Evolutionary conservation across 2,329 filamentous ascomycete genomes (phyloP), one percentile per base, ranked within the genome.

Genomic region (Fusarium piperis): DNA sequence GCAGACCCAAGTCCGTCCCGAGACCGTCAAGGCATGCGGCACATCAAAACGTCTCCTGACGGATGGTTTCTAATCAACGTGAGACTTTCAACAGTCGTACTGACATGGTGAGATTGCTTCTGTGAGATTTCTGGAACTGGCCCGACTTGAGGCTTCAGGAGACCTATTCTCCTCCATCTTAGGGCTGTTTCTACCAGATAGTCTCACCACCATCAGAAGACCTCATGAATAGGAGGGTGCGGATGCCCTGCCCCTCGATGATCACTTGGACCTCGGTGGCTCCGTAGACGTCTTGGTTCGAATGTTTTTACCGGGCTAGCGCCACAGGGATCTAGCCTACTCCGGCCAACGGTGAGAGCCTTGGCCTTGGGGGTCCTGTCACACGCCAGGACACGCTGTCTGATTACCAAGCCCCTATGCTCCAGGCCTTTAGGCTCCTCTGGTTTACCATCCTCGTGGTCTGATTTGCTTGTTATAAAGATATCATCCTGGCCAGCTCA

Each of bases 171-270:
- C 10, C 18, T 15, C 39, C 39, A 23, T 28, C 16, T 20, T 28
- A 48, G 20, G 38, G 39, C 38, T 26, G 18, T 48, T 48, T 30
- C 44, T 23, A 7, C 39, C 39, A n/a, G 32, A n/a, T 32, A 36
- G 57, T 59, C 57, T 59, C 41, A 59, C 57, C 57, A 59, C 57
- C 20, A 48, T 59, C 57, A 51, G 57, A 48, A 59, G 28, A 59
- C 55, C 32, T 36, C 39, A 18, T 26, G 38, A 18, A 59, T 11
- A 23, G 20, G 30, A 59, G 16, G 30, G 30, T 48, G 57, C 38
- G 38, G 8, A 51, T 58, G 36, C 35, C 38, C 44, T 44, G 32
- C 36, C 41, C 23, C 39, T 32, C 10, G 8, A 52, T 60, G 41
- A 60, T 52, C 41, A 38, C 41, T 60, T 38, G 44, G 32, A 8